phyloP scores from a whole-genome alignment of 768 basidiomycete genomes.

The Russula olivacea region DNA sequence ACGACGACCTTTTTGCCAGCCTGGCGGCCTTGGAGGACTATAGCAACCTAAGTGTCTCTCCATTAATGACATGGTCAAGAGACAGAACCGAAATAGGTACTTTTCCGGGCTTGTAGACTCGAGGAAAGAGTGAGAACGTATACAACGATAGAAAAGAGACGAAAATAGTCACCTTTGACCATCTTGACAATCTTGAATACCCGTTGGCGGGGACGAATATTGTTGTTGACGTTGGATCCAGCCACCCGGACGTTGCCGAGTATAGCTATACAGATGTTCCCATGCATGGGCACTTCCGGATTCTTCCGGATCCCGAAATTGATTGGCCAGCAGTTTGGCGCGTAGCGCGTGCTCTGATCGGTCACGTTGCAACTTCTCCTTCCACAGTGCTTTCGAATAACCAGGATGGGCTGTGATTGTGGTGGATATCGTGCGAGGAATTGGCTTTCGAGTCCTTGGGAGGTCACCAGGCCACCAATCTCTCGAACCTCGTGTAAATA shows the following conservation, averaged over 20 bases:
- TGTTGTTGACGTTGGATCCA: background rate
- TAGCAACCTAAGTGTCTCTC: constrained; percentile 60
- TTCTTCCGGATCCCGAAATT: too few relatives aligned
- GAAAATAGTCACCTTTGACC: constrained; percentile 28
- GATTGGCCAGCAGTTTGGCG: background rate
- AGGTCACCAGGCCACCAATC: background rate
- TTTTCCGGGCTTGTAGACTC: constrained; percentile 96
- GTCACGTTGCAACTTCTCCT: background rate
- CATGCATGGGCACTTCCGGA: too few relatives aligned
- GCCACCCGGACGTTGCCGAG: constrained; percentile 30
- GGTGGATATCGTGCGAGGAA: background rate
- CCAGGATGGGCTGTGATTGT: constrained; percentile 18
- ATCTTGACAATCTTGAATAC: constrained; percentile 26
- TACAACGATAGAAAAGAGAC: background rate
- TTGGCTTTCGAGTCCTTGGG: background rate
- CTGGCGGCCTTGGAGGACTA: constrained; percentile 97
- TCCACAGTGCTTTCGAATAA: too few relatives aligned
- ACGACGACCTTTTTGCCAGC: constrained; percentile 99
- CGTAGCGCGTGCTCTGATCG: background rate
- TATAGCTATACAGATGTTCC: constrained; percentile 25
- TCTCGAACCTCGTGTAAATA: background rate
- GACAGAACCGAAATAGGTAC: constrained; percentile 35
- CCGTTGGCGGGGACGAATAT: constrained; percentile 9
- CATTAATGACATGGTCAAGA: background rate
- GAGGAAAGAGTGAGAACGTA: background rate